phyloP scores from a whole-genome alignment of 164 flowering plant genomes.

The Houttuynia cordata region DNA sequence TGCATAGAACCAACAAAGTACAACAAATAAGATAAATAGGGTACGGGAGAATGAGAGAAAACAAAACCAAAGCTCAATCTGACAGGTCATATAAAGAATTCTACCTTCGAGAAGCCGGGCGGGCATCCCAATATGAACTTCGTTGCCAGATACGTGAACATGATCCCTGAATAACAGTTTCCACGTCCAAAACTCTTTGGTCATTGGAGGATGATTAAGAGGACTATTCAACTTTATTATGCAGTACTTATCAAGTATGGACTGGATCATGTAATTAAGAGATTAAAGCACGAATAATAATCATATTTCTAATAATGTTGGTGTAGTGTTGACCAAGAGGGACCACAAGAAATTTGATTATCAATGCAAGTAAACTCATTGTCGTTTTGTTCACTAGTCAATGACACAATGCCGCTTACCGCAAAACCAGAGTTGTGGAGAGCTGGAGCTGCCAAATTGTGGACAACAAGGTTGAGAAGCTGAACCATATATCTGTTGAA shows the following conservation, averaged over 20 bases:
- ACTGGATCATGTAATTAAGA: no score
- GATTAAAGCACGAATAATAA: neutral
- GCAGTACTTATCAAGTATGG: no score
- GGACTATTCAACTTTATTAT: no score
- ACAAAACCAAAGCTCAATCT: neutral
- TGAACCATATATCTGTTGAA: conserved; percentile 86
- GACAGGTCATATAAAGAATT: neutral
- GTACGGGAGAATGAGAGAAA: neutral
- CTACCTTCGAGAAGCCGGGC: conserved; percentile 89
- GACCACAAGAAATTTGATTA: no score
- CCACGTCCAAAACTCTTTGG: neutral
- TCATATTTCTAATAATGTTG: no score
- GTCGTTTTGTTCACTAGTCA: no score
- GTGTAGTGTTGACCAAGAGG: no score
- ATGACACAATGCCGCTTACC: conserved; percentile 36
- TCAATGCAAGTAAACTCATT: no score
- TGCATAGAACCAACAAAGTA: conserved; percentile 26
- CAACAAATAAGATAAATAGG: neutral
- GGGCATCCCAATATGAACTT: conserved; percentile 91
- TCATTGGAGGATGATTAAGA: no score
- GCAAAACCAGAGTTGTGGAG: conserved; percentile 97
- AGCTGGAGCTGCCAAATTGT: conserved; percentile 68
- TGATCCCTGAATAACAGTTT: conserved; percentile 53
- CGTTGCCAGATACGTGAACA: conserved; percentile 97
- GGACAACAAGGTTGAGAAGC: conserved; percentile 75